phyloP scores from a whole-genome alignment of 352 stramenopile genomes.

The Pythium biforme region DNA sequence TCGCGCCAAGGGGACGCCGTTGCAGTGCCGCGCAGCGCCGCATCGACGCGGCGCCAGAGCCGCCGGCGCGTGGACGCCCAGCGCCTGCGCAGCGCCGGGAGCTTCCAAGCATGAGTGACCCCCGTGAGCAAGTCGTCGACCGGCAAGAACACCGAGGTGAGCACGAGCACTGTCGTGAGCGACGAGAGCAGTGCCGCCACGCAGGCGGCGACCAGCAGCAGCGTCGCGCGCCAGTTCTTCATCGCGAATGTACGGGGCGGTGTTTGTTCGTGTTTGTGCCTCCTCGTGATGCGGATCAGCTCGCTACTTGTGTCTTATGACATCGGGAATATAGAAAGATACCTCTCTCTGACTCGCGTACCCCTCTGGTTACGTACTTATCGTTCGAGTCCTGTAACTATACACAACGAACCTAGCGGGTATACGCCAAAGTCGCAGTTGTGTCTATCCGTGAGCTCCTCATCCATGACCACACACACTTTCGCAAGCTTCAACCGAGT shows the following conservation, averaged over 20 bases:
- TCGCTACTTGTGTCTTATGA: conserved; percentile 16
- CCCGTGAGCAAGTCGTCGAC: conserved; percentile 19
- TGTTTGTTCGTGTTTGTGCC: background rate
- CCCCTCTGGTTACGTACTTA: conserved; percentile 2
- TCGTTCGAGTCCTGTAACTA: background rate
- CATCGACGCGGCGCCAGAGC: conserved; percentile 18
- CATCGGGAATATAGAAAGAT: conserved; percentile 31
- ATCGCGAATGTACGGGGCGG: background rate
- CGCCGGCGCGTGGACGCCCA: conserved; percentile 8
- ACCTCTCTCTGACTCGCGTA: conserved; percentile 4
- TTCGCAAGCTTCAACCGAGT: conserved; percentile 8
- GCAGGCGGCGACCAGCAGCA: conserved; percentile 20
- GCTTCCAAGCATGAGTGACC: conserved; percentile 1
- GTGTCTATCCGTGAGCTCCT: background rate
- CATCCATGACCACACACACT: conserved; percentile 2
- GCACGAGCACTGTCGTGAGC: conserved; percentile 17
- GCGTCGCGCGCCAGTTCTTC: conserved; percentile 21
- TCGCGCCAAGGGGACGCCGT: conserved; percentile 8
- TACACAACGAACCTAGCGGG: conserved; percentile 2
- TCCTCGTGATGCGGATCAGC: conserved; percentile 14
- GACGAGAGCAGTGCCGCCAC: conserved; percentile 20
- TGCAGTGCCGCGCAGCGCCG: conserved; percentile 9
- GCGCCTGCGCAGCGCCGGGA: conserved; percentile 8
- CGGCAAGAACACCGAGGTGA: conserved; percentile 24
- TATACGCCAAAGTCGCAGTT: background rate